Base-by-base conservation (phyloP, 2,329 filamentous ascomycete genomes). In the Pyrenochaeta sp. region DNA sequence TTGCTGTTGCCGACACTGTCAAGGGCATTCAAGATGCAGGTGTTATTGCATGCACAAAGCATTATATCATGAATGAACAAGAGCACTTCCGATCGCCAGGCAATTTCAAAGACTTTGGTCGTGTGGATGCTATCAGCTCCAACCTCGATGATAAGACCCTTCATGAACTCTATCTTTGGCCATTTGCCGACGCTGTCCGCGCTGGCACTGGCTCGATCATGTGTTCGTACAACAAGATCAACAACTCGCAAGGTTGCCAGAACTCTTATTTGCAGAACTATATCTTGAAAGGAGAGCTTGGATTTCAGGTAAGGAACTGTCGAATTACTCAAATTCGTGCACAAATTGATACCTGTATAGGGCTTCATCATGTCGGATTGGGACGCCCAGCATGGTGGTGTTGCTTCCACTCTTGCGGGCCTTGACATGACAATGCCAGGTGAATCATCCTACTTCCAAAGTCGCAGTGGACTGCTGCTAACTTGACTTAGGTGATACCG, bases 341-440 rank as follows among this genome's bases (percentile, higher is more conserved):
- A 11, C 13, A 7, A 3, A 6, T 17, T 20, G 19, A 21, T 13
- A 34, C 19, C 22, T 34, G 3, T 4, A 34, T 21, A 34, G 14
- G 53, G 53, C 10, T 57, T 57, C 35, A 80, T 93, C 43, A 61
- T 72, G 61, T 68, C 81, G n/a, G 89, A 95, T 67, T 94, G 89
- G 87, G 76, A 81, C 54, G 89, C 87, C 4, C 87, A 90, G 59
- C 87, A 92, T 60, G 77, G 83, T 3, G 87, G 87, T 51, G 84
- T 81, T 4, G 75, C 83, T 18, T 82, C 80, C 23, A 86, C 88
- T 3, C 76, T 84, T 24, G 87, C 88, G 15, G 90, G 89, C 26
- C 76, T 94, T 17, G 90, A 95, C 68, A 91, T 94, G 88, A 81
- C 81, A n/a, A 94, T 94, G 90, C 66, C 67, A 22, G 89, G 90